Evolutionary conservation across 1,284 basidiomycete species (phyloP), one percentile per base, ranked within the genome.

Genomic region (Bondarzewia mesenterica): DNA sequence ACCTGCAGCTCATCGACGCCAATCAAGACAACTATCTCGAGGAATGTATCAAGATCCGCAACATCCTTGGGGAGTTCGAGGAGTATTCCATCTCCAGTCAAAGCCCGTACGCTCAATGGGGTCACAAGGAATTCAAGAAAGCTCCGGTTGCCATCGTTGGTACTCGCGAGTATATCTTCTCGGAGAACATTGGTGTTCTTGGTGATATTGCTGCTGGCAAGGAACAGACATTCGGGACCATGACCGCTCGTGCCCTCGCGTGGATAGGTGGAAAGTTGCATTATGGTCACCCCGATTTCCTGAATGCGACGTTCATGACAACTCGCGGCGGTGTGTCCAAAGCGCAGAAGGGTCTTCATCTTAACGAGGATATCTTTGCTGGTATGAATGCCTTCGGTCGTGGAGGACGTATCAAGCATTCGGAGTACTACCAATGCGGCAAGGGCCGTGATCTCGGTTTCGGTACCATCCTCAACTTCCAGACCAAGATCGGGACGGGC

Each of bases 21-120:
- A 99, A 99, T 69, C 95, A 99, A 73, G 96, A 99, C 76, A 99
- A 99, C 72, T 99, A 99, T 63, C 76, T 99, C 57, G 96, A 99
- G 67, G 96, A 99, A 67, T 99, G 96, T 69, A 72, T 99, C 62
- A 99, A 99, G 79, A 98, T 99, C 60, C 85, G 96, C 47, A 98
- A 95, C 63, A 82, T 99, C 46, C 79, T 99, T 32, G 94, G 91
- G 57, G 96, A 98, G 70, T 99, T 99, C 60, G 96, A 99, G 67
- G 89, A 96, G 62, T 96, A 93, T 67, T 81, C 83, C 41, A 78
- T 93, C 48, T 94, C 93, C 4, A 85, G 83, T 58, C 86, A 92
- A 71, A 95, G 90, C 63, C 96, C 96, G 10, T 99, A 99, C 66
- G 92, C 92, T 8, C 85, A 89, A 60, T 90, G 87, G 82, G 90